Conservation (phyloP, 495 filamentous ascomycete genomes). For the Gamarada debralockiae region DNA sequence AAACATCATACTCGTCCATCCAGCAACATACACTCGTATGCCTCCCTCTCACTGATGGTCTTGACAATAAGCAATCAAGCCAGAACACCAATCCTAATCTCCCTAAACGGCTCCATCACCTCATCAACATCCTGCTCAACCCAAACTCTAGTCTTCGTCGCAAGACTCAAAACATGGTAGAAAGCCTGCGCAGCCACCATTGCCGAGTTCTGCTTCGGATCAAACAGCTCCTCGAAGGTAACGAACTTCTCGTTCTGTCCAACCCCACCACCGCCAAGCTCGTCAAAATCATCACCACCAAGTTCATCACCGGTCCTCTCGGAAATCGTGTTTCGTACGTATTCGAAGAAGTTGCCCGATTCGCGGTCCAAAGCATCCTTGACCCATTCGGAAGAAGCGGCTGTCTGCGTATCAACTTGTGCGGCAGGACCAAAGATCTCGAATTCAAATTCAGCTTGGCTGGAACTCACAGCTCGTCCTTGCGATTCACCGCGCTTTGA, state of each 20-base stretch:
- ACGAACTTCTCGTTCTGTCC: constrained; percentile 23
- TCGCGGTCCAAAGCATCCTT: constrained; percentile 52
- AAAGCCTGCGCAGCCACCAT: constrained; percentile 64
- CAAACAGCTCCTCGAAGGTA: constrained; percentile 54
- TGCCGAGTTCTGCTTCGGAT: constrained; percentile 41
- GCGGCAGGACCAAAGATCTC: constrained; percentile 42
- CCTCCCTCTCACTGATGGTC: too few relatives aligned
- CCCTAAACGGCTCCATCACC: constrained; percentile 16
- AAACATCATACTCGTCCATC: too few relatives aligned
- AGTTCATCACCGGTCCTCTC: constrained; percentile 20
- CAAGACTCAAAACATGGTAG: constrained; percentile 63
- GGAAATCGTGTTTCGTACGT: constrained; percentile 36
- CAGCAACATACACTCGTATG: too few relatives aligned
- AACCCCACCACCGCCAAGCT: neutral
- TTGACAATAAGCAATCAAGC: constrained; percentile 2
- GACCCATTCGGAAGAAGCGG: constrained; percentile 37
- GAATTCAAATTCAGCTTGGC: constrained; percentile 26
- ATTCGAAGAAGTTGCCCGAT: constrained; percentile 58
- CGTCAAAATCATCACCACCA: neutral
- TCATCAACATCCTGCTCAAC: constrained; percentile 38
- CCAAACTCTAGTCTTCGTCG: constrained; percentile 50
- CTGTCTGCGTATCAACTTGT: constrained; percentile 42
- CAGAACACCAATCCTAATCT: constrained; percentile 21
- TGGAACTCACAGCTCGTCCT: neutral
- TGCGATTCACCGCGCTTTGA: constrained; percentile 11